A percentile compares a stretch with the other conserved stretches of the same genome.
Evolutionary conservation across 192 early-diverging fungal species (phyloP).

Genomic region (Cladochytrium replicatum): DNA sequence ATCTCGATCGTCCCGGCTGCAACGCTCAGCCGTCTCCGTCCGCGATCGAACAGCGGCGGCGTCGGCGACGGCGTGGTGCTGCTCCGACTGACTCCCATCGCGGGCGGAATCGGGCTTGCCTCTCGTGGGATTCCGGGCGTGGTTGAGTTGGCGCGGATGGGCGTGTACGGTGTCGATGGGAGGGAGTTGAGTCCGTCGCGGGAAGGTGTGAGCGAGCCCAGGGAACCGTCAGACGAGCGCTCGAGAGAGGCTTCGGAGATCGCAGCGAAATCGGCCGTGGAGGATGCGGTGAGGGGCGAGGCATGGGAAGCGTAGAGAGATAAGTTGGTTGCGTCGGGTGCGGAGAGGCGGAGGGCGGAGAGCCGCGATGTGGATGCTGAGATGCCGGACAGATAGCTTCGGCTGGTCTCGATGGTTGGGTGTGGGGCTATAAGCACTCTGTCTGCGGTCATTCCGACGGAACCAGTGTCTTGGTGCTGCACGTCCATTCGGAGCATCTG

Average conservation of each 20-base stretch:
- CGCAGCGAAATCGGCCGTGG: too few relatives aligned
- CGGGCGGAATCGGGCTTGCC: neutral
- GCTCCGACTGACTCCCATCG: neutral
- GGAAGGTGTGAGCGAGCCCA: too few relatives aligned
- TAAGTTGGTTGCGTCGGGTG: too few relatives aligned
- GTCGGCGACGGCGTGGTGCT: neutral
- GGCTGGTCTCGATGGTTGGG: too few relatives aligned
- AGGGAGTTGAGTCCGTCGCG: too few relatives aligned
- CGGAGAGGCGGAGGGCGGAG: too few relatives aligned
- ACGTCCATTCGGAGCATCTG: neutral
- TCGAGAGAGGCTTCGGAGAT: too few relatives aligned
- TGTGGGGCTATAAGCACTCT: neutral
- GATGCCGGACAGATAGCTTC: too few relatives aligned
- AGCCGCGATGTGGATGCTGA: too few relatives aligned
- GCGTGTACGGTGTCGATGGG: neutral
- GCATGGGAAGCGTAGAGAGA: too few relatives aligned
- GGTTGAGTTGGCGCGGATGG: neutral
- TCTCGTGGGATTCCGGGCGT: neutral
- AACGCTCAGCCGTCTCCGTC: slow-evolving; percentile 26
- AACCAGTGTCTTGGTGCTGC: neutral
- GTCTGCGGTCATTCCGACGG: neutral
- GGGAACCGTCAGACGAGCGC: too few relatives aligned
- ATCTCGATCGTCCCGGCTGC: slow-evolving; percentile 37
- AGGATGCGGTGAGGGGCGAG: too few relatives aligned
- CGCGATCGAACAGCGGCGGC: slow-evolving; percentile 2